Evolutionary conservation across 2,329 filamentous ascomycete genomes (phyloP).

Genomic region (Zymoseptoria passerinii): DNA sequence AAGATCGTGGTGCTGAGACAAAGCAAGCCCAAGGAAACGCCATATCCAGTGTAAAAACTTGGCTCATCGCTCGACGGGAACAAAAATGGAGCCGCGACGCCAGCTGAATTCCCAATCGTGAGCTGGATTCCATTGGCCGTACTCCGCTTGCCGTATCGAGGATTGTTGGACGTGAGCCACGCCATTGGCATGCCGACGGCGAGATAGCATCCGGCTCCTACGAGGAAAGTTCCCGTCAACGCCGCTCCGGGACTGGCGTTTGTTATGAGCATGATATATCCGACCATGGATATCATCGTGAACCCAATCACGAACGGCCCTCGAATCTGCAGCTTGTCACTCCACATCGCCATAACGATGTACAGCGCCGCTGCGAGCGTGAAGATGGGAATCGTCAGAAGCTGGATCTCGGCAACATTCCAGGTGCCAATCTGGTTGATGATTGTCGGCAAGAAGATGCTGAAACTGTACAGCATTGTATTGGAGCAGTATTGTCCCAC

Average conservation of each 20-base stretch:
- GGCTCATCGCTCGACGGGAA: conserved; percentile 6
- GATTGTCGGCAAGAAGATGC: conserved; percentile 50
- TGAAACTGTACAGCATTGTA: conserved; percentile 48
- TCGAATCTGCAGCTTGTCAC: conserved; percentile 33
- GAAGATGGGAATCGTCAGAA: conserved; percentile 51
- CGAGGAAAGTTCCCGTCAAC: conserved; percentile 25
- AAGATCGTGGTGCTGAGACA: conserved; percentile 11
- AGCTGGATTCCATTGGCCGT: conserved; percentile 17
- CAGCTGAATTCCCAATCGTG: conserved; percentile 5
- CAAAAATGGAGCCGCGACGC: conserved; percentile 6
- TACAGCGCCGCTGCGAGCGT: conserved; percentile 42
- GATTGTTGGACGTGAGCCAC: conserved; percentile 26
- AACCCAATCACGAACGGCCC: conserved; percentile 16
- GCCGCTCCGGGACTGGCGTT: conserved; percentile 1
- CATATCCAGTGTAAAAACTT: conserved; percentile 6
- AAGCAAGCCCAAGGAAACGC: conserved; percentile 8
- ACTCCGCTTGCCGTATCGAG: conserved; percentile 27
- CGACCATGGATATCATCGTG: conserved; percentile 16
- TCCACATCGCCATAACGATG: conserved; percentile 39
- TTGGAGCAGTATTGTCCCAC: conserved; percentile 57
- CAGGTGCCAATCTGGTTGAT: conserved; percentile 44
- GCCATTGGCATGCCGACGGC: conserved; percentile 23
- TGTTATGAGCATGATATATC: conserved; percentile 19
- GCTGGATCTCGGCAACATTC: conserved; percentile 43
- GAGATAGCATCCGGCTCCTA: conserved; percentile 25